phyloP scores from a whole-genome alignment of 202 grass and related monocot genomes.

The Carex arenaria region DNA sequence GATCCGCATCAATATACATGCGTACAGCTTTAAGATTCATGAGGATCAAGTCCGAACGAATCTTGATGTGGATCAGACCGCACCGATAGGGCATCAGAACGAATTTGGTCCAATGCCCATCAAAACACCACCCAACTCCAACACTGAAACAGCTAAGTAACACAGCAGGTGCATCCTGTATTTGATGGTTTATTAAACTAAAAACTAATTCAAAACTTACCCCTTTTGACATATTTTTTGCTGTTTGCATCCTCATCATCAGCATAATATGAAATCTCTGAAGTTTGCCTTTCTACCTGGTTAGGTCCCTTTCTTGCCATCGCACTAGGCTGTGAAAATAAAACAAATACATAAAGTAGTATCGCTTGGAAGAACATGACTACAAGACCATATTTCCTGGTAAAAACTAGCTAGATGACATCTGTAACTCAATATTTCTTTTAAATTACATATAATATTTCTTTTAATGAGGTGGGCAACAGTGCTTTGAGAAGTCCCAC shows the following conservation, averaged over 20 bases:
- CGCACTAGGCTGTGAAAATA: constrained; percentile 60
- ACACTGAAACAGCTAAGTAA: not conserved
- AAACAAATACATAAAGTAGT: constrained; percentile 1
- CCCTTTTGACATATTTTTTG: constrained; percentile 88
- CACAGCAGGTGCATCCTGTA: not conserved
- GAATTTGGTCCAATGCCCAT: too few relatives aligned
- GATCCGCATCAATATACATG: too few relatives aligned
- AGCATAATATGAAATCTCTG: constrained; percentile 89
- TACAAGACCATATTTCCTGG: not conserved
- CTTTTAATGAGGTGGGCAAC: not conserved
- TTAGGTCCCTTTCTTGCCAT: constrained; percentile 82
- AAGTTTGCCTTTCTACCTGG: constrained; percentile 72
- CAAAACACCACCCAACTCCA: too few relatives aligned
- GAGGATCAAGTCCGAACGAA: too few relatives aligned
- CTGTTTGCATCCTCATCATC: constrained; percentile 94
- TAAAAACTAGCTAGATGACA: not conserved
- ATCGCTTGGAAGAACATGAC: not conserved
- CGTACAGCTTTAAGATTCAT: too few relatives aligned
- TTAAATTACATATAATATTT: not conserved
- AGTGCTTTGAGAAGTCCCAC: too few relatives aligned
- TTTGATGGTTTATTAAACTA: not conserved
- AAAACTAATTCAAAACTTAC: constrained; percentile 37
- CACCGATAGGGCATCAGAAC: too few relatives aligned
- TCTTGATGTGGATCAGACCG: too few relatives aligned
- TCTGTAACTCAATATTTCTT: constrained; percentile 1